Conservation (phyloP, 345 rosid species). For the Turnera subulata region DNA sequence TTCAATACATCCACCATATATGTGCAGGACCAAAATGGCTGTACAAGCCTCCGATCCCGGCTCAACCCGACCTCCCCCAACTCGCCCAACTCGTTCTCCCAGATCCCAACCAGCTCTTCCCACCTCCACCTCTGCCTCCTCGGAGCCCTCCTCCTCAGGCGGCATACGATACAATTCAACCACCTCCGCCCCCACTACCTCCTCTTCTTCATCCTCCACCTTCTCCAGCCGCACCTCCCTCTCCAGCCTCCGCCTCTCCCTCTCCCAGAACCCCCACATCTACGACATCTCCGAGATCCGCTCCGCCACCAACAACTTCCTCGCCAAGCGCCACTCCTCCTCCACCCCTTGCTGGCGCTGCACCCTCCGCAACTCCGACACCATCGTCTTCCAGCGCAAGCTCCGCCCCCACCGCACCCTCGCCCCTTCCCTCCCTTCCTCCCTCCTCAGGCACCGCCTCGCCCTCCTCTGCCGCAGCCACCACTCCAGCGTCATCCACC, state of each 20-base stretch:
- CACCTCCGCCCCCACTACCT: neutral
- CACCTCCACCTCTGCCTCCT: conserved; percentile 3
- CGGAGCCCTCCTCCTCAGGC: conserved; percentile 5
- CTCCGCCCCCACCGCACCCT: conserved; percentile 47
- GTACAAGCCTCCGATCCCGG: conserved; percentile 42
- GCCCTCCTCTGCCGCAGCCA: conserved; percentile 66
- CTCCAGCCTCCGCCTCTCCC: conserved; percentile 57
- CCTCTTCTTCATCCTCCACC: conserved; percentile 12
- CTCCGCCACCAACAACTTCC: conserved; percentile 84
- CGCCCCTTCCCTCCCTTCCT: neutral
- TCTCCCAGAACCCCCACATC: conserved; percentile 69
- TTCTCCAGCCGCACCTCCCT: conserved; percentile 38
- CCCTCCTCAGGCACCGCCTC: conserved; percentile 44
- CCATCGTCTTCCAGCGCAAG: conserved; percentile 67
- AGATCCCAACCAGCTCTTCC: conserved; percentile 4
- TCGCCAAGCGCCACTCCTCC: conserved; percentile 45
- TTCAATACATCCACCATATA: too few relatives aligned
- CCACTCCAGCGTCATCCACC: conserved; percentile 57
- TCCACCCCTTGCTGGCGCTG: conserved; percentile 78
- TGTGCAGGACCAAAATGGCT: conserved; percentile 70
- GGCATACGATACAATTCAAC: neutral
- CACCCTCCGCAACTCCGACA: conserved; percentile 51
- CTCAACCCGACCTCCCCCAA: conserved; percentile 22
- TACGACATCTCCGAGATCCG: conserved; percentile 80
- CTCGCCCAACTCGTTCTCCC: conserved; percentile 9